Evolutionary conservation across 2,329 filamentous ascomycete genomes (phyloP).

Genomic region (Trematosphaeria pertusa): DNA sequence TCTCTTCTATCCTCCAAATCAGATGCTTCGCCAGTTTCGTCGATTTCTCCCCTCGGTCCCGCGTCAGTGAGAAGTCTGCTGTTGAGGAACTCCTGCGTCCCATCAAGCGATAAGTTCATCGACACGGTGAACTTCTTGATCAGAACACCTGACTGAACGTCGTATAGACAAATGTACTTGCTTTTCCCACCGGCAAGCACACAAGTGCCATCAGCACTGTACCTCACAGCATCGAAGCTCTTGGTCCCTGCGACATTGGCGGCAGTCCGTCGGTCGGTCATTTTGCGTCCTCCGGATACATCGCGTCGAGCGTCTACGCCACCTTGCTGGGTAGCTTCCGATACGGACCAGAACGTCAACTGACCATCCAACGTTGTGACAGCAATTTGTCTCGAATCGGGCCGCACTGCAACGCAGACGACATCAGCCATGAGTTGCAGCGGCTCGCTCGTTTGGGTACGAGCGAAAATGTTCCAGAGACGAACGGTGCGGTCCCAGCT

Average conservation of each 20-base stretch:
- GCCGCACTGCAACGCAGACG: constrained; percentile 82
- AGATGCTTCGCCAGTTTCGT: constrained; percentile 85
- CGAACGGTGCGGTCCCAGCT: constrained; percentile 97
- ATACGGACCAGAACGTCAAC: constrained; percentile 91
- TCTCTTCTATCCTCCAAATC: constrained; percentile 88
- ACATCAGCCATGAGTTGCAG: constrained; percentile 92
- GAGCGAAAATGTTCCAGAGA: constrained; percentile 93
- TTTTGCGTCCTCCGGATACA: constrained; percentile 88
- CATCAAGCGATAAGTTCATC: constrained; percentile 91
- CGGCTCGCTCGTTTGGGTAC: constrained; percentile 94
- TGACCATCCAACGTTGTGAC: constrained; percentile 94
- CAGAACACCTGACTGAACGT: constrained; percentile 88
- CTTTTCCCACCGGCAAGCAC: constrained; percentile 91
- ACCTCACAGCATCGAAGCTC: constrained; percentile 84
- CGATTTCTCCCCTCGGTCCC: constrained; percentile 82
- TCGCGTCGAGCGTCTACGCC: constrained; percentile 90
- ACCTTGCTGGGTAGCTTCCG: constrained; percentile 83
- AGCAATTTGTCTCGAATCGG: constrained; percentile 89
- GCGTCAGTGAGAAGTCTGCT: constrained; percentile 90
- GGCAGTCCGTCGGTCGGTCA: constrained; percentile 86
- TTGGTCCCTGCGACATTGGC: constrained; percentile 92
- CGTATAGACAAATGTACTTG: constrained; percentile 98
- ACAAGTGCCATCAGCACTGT: constrained; percentile 91
- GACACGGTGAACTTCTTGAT: constrained; percentile 96
- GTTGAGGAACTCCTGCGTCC: constrained; percentile 96